Base-by-base conservation (phyloP, 2,329 filamentous ascomycete genomes). In the Diaporthe destruens region DNA sequence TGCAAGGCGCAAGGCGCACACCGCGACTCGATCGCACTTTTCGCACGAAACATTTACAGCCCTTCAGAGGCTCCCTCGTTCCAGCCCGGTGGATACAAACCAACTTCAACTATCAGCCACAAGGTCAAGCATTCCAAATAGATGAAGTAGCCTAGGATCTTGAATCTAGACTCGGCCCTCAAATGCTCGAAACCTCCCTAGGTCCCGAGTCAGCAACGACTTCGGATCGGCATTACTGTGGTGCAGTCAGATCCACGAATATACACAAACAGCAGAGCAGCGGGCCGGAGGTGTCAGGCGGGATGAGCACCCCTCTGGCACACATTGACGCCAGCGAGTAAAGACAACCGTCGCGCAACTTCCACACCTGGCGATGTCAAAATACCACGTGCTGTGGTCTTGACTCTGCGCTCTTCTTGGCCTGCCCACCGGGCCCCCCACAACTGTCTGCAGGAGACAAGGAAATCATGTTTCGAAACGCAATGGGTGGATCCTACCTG, bases 321-420 rank as follows among this genome's bases (percentile, higher is more conserved):
- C 3, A 49, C 51, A 44, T 61, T 39, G 25, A 42, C 9, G 44
- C 8, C 39, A 16, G 25, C 57, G 57, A 63, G 44, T 36, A 65
- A 25, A 49, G 18, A 25, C 9, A 51, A 2, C n/a, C 61, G 61
- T 29, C 44, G 61, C 61, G 51, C 61, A 65, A 36, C 44, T 51
- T 65, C 61, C 61, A 36, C 44, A 51, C 44, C 25, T 1, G 61
- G 61, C 44, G 16, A 49, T n/a, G 18, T n/a, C 32, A 6, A 25
- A 4, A 25, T 23, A 25, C 61, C 44, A 65, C 61, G 61, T 39
- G 61, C 61, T 14, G 11, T n/a, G 32, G 44, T 65, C 61, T 65
- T 65, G 61, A 65, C 61, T 65, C 61, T 65, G 61, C 12, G 32
- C n/a, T 20, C 29, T 42, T 14, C 61, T 65, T 65, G 61, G 61